Evolutionary conservation across 1,284 basidiomycete genomes (phyloP).

Genomic region (Ustilago hordei): DNA sequence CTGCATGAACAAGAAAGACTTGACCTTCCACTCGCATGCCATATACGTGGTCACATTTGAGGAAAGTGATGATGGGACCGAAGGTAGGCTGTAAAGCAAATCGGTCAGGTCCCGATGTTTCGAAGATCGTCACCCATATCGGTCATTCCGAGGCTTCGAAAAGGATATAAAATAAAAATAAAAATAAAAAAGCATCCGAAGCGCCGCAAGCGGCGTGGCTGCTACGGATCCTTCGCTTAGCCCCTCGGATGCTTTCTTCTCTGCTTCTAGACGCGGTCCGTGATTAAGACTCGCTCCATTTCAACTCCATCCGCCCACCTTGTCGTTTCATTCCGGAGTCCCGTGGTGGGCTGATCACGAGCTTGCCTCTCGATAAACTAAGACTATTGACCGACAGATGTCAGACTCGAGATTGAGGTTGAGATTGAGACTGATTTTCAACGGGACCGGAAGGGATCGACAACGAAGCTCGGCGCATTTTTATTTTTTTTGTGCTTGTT

Average conservation of each 20-base stretch:
- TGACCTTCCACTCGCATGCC: too few species aligned
- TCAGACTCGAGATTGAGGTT: neutral
- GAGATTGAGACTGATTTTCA: neutral
- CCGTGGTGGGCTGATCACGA: neutral
- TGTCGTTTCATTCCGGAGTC: neutral
- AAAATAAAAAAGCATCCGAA: neutral
- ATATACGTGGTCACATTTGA: too few species aligned
- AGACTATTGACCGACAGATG: neutral
- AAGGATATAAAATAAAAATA: too few species aligned
- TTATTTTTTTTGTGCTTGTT: neutral
- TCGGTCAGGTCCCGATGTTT: too few species aligned
- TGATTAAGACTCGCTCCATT: neutral
- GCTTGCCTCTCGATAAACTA: neutral
- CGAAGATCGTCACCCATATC: neutral
- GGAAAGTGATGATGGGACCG: too few species aligned
- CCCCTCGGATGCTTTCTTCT: slow-evolving; percentile 6
- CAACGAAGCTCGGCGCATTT: slow-evolving; percentile 14
- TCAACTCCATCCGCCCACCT: neutral
- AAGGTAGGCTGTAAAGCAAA: too few species aligned
- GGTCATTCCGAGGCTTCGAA: neutral
- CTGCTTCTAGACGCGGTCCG: neutral
- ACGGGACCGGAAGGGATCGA: slow-evolving; percentile 4
- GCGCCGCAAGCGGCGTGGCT: neutral
- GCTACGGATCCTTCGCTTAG: neutral
- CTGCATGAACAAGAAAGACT: too few species aligned